Evolutionary conservation across 2,329 filamentous ascomycete genomes (phyloP).

Genomic region (Fusarium sacchari): DNA sequence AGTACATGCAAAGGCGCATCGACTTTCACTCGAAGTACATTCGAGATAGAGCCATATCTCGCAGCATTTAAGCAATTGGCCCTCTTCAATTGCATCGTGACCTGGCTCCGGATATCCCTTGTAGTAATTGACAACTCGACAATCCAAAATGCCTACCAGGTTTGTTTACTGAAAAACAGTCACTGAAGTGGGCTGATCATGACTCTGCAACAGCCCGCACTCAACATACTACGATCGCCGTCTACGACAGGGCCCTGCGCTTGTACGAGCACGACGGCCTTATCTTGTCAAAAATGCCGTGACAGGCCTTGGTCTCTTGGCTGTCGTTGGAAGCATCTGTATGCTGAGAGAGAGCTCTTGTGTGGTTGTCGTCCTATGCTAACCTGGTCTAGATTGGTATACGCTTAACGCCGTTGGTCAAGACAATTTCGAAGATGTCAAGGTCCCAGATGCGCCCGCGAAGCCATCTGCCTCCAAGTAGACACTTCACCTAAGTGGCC

Average conservation of each 20-base stretch:
- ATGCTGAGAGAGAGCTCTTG: conserved; percentile 55
- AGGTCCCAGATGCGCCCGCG: conserved; percentile 79
- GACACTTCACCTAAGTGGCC: conserved; percentile 1
- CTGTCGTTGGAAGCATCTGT: conserved; percentile 89
- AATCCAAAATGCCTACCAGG: conserved; percentile 37
- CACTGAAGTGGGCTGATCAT: conserved; percentile 35
- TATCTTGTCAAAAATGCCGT: conserved; percentile 91
- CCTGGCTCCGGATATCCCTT: not conserved
- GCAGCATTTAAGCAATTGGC: conserved; percentile 11
- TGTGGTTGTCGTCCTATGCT: conserved; percentile 13
- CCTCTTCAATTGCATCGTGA: not conserved
- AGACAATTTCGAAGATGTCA: conserved; percentile 96
- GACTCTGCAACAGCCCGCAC: conserved; percentile 54
- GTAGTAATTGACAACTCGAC: not conserved
- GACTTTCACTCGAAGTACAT: conserved; percentile 9
- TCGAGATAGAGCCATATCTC: conserved; percentile 19
- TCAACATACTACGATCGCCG: conserved; percentile 91
- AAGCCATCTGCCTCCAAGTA: conserved; percentile 55
- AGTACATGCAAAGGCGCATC: conserved; percentile 15
- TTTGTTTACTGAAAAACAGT: conserved; percentile 15
- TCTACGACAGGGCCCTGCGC: conserved; percentile 85
- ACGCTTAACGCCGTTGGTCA: conserved; percentile 88
- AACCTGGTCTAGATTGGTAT: conserved; percentile 60
- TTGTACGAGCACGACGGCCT: conserved; percentile 90
- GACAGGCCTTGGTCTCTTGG: conserved; percentile 79